Conservation (phyloP, 306 rosid species). For the Cucurbita pepo region DNA sequence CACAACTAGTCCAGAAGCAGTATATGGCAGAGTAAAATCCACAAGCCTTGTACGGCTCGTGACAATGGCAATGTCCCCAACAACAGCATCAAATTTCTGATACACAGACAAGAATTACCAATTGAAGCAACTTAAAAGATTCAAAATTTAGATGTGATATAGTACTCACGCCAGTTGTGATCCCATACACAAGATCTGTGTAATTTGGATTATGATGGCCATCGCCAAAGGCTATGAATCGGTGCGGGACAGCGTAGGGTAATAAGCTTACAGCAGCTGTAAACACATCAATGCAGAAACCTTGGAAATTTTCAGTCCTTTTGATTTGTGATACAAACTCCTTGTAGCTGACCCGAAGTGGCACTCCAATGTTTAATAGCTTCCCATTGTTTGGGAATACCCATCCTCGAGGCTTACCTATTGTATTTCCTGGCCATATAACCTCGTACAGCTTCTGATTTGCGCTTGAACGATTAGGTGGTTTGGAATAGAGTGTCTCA, state of each 20-base stretch:
- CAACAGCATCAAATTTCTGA: conserved; percentile 66
- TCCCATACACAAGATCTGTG: conserved; percentile 42
- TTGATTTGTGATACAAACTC: conserved; percentile 51
- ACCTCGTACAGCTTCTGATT: conserved; percentile 43
- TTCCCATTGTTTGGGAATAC: conserved; percentile 85
- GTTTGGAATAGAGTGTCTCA: conserved; percentile 52
- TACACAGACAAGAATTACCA: conserved; percentile 9
- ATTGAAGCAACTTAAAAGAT: not conserved
- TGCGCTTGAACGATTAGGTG: conserved; percentile 61
- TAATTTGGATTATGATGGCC: conserved; percentile 64
- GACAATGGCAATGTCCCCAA: conserved; percentile 80
- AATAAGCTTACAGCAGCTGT: conserved; percentile 58
- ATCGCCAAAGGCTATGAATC: conserved; percentile 56
- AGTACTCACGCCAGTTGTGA: conserved; percentile 64
- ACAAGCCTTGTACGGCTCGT: conserved; percentile 71
- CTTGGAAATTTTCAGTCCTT: conserved; percentile 65
- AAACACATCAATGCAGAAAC: conserved; percentile 83
- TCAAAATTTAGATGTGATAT: conserved; percentile 3
- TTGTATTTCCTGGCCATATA: conserved; percentile 92
- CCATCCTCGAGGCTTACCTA: conserved; percentile 81
- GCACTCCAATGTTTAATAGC: conserved; percentile 64
- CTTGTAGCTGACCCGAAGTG: conserved; percentile 48
- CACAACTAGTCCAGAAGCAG: conserved; percentile 81
- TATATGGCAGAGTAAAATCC: conserved; percentile 89
- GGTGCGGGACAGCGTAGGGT: conserved; percentile 76